Base-by-base conservation (phyloP, 495 filamentous ascomycete genomes). In the Penicillium chermesinum region DNA sequence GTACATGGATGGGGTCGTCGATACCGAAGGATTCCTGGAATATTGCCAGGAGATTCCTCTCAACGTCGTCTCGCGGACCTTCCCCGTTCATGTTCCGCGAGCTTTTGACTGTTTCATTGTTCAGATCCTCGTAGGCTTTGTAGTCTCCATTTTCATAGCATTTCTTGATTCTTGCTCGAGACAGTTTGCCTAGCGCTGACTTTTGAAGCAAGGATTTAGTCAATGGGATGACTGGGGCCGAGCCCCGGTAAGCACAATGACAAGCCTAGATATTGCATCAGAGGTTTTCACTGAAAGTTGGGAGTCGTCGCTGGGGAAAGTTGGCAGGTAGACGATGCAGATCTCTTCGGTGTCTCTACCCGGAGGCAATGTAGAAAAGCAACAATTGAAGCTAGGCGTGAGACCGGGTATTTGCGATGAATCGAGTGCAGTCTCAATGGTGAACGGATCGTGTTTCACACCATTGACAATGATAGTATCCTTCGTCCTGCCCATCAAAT, bases 401-500 rank as follows among this genome's bases (percentile, higher is more conserved):
- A 62, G 7, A 9, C 63, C 67, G 12, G 55, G 45, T 22, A 75
- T 54, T 4, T 49, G 19, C 4, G 25, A 13, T 16, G 65, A 72
- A n/a, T 79, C 74, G 2, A 81, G 48, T 0, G 66, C 62, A 1
- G 52, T 39, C 39, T 79, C 66, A 2, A 80, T 60, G 18, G 74
- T 71, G 15, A 66, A 50, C 0, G 73, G 62, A 17, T 48, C 38
- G 39, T 70, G 64, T 6, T 80, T 81, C 41, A 78, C 64, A 0
- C 76, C 74, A 44, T 81, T 80, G 58, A 80, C 69, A 42, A 52
- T 79, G 44, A 83, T 78, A 10, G 69, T 50, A 33, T 83, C 79
- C 54, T 82, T 82, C 30, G 69, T 56, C 18, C 79, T 67, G 8
- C 80, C 79, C 7, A 61, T 64, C 27, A 83, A 71, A 50, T 67